These are phyloP conservation scores for Rutstroemia sp. DNA, from an alignment of 2,329 filamentous ascomycete species.

Conservation along the genomic window DNA sequence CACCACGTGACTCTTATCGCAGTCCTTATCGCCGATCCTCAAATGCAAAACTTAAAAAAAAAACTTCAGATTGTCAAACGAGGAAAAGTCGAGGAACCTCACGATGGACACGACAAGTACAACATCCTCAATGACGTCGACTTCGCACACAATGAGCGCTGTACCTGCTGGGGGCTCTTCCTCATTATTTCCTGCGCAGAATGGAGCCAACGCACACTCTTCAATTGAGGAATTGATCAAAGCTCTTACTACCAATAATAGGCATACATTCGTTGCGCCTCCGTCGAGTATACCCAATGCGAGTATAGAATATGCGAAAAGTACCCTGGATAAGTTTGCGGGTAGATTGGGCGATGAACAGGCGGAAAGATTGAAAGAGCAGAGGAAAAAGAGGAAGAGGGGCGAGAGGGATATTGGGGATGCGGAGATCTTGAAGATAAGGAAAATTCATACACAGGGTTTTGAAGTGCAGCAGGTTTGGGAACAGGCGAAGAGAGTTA, in stretches of 20 bases:
- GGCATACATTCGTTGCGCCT: constrained; percentile 64
- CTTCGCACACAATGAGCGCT: constrained; percentile 55
- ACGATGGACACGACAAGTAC: constrained; percentile 35
- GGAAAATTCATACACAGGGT: constrained; percentile 77
- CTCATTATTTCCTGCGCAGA: constrained; percentile 30
- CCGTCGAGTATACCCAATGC: constrained; percentile 56
- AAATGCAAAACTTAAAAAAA: constrained; percentile 1
- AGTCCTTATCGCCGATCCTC: constrained; percentile 6
- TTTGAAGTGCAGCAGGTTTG: constrained; percentile 87
- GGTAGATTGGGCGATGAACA: constrained; percentile 67
- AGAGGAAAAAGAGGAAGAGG: constrained; percentile 71
- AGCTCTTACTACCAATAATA: constrained; percentile 22
- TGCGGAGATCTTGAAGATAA: constrained; percentile 58
- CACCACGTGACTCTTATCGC: constrained; percentile 11
- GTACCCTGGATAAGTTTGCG: constrained; percentile 72
- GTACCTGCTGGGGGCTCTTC: constrained; percentile 32
- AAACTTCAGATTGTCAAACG: constrained; percentile 9
- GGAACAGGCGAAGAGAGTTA: constrained; percentile 83
- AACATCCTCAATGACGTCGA: constrained; percentile 54
- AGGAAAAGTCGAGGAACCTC: constrained; percentile 2
- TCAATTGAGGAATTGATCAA: constrained; percentile 20
- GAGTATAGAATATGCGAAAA: constrained; percentile 69
- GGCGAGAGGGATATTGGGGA: constrained; percentile 40
- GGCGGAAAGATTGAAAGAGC: constrained; percentile 56
- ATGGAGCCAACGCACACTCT: constrained; percentile 8